Conservation (phyloP, 2,329 filamentous ascomycete genomes). For the Lasiodiplodia theobromae region DNA sequence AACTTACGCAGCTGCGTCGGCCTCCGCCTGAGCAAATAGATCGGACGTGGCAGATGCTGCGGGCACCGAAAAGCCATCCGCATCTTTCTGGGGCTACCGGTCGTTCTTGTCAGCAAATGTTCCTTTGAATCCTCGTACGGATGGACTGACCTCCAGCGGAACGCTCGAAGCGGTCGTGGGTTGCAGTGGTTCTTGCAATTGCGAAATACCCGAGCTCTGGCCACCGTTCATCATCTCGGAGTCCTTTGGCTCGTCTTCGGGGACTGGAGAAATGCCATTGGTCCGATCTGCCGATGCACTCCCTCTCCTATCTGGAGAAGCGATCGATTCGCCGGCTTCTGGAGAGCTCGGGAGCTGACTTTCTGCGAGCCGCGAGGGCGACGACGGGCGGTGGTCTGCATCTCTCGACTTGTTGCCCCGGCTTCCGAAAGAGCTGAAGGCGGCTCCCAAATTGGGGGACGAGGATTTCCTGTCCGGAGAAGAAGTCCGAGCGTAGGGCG, state of each 20-base stretch:
- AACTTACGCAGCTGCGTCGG: conserved; percentile 60
- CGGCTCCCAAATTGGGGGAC: conserved; percentile 62
- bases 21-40: conserved; percentile 72
- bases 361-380: conserved; percentile 42
- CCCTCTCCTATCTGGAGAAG: conserved; percentile 15
- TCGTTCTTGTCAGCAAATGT: conserved; percentile 1
- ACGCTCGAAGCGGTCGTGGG: conserved; percentile 38
- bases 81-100: conserved; percentile 63
- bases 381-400: conserved; percentile 52
- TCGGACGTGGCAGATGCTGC: conserved; percentile 59
- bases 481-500: conserved; percentile 44
- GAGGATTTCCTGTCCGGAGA: conserved; percentile 61
- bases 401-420: conserved; percentile 66
- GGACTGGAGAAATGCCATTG: conserved; percentile 43
- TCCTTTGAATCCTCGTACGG: not conserved
- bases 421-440: conserved; percentile 68
- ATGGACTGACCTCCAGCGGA: conserved; percentile 39
- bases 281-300: conserved; percentile 35
- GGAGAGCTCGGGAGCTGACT: conserved; percentile 45
- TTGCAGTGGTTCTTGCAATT: conserved; percentile 46
- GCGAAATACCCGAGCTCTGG: conserved; percentile 43
- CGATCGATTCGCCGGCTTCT: conserved; percentile 28
- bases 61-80: conserved; percentile 80
- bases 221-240: conserved; percentile 42
- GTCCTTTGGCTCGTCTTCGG: conserved; percentile 34